Percentiles rank a stretch among this genome's conserved stretches.
These are phyloP conservation scores for Camptophora hylomeconis DNA, from an alignment of 2,329 filamentous ascomycete species.

Conservation along the genomic window DNA sequence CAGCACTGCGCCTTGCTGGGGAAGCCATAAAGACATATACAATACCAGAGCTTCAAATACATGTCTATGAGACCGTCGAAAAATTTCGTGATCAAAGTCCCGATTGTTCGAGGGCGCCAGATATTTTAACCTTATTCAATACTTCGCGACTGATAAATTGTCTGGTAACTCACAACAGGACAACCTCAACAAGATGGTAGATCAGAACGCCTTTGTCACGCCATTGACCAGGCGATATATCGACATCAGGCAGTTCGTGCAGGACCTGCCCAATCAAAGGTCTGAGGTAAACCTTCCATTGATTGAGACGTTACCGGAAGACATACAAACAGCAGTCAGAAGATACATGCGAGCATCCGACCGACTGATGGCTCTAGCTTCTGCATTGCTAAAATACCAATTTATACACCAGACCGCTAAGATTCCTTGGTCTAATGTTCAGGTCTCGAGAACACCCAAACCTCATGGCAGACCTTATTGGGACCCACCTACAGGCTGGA, in stretches of 20 bases:
- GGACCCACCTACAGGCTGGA: conserved; percentile 25
- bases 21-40: no score
- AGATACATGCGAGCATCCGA: conserved; percentile 42
- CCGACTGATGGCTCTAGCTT: conserved; percentile 47
- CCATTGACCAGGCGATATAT: conserved; percentile 30
- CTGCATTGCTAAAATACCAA: conserved; percentile 47
- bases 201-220: no score
- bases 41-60: no score
- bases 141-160: no score
- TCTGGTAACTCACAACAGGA: no score
- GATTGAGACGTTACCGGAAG: conserved; percentile 25
- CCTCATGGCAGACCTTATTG: conserved; percentile 41
- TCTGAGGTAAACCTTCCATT: conserved; percentile 23
- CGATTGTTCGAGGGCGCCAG: no score
- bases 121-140: no score
- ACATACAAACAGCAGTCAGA: conserved; percentile 37
- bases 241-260: conserved; percentile 26
- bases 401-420: conserved; percentile 43
- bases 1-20: no score
- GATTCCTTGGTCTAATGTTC: conserved; percentile 45
- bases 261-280: conserved; percentile 11
- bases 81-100: no score
- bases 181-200: no score
- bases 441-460: conserved; percentile 37
- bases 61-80: no score